Conservation (phyloP, 768 basidiomycete genomes). For the Pisolithus sp. region DNA sequence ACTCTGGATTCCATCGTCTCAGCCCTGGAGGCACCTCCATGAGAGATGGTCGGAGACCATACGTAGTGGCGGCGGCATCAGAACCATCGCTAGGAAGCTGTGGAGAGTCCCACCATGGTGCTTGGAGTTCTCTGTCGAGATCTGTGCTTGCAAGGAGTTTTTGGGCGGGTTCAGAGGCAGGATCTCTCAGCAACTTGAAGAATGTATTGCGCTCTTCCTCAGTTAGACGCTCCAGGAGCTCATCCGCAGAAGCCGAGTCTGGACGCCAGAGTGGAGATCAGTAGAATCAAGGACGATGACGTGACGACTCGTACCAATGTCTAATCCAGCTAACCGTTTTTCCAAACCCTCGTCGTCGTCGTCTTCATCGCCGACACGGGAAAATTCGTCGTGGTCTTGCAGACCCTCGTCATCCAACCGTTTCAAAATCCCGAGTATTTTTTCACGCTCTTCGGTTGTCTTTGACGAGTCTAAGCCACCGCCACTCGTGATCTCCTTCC, state of each 20-base stretch:
- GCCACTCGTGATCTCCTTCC: conserved; percentile 61
- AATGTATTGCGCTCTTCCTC: conserved; percentile 58
- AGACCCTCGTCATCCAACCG: conserved; percentile 61
- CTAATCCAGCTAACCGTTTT: conserved; percentile 45
- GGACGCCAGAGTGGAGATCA: neutral
- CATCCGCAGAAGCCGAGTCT: conserved; percentile 54
- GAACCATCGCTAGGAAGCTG: conserved; percentile 2
- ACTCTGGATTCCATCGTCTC: conserved; percentile 31
- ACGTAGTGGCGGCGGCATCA: conserved; percentile 7
- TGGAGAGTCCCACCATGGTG: conserved; percentile 73
- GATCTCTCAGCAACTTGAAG: conserved; percentile 50
- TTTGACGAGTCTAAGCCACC: conserved; percentile 53
- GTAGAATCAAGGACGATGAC: neutral
- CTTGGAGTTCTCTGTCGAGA: conserved; percentile 39
- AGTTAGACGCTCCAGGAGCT: conserved; percentile 56
- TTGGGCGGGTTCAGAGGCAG: conserved; percentile 53
- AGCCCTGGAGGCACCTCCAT: conserved; percentile 43
- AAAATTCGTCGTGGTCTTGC: conserved; percentile 31
- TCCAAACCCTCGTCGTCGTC: conserved; percentile 40
- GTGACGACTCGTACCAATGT: conserved; percentile 48
- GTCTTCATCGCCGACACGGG: conserved; percentile 31
- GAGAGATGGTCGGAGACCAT: conserved; percentile 36
- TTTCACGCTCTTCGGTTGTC: conserved; percentile 47
- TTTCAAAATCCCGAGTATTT: conserved; percentile 67
- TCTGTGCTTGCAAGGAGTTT: conserved; percentile 55